These are phyloP conservation scores for Cyclostephanos tholiformis DNA, from an alignment of 108 stramenopile species.

Conservation along the genomic window DNA sequence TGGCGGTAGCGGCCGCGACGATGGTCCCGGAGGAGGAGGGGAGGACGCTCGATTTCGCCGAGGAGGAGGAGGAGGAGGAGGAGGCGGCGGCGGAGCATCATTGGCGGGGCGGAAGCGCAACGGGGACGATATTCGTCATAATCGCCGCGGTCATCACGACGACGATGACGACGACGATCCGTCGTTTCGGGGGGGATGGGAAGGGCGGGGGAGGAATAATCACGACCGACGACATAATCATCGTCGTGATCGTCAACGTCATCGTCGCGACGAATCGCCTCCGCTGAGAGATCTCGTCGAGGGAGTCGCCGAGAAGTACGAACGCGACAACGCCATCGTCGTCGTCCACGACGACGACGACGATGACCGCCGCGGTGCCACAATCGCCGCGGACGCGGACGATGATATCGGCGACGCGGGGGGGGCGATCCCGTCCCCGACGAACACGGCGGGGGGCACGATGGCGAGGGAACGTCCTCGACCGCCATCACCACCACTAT, in stretches of 20 bases:
- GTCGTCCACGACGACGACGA: neutral
- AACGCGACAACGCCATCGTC: conserved; percentile 5
- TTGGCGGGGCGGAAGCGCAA: neutral
- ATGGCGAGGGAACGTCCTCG: neutral
- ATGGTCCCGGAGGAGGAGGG: too few species aligned
- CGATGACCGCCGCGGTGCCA: too few species aligned
- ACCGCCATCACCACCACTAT: conserved; percentile 8
- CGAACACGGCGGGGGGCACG: neutral
- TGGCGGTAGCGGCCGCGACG: too few species aligned
- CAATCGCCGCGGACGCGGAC: too few species aligned
- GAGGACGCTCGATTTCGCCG: too few species aligned
- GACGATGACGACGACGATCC: conserved; percentile 3
- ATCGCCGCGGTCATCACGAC: conserved; percentile 14
- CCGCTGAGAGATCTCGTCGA: neutral
- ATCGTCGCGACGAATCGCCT: neutral
- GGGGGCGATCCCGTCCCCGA: neutral
- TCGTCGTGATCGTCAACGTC: neutral
- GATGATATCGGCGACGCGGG: neutral
- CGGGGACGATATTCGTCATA: neutral
- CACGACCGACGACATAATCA: conserved; percentile 2
- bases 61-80: conserved; percentile 8
- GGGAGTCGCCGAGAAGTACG: neutral
- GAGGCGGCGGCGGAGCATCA: conserved; percentile 37
- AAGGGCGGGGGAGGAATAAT: conserved; percentile 17
- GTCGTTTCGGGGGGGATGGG: conserved; percentile 9